Percentiles rank a stretch among this genome's conserved stretches.
These are phyloP conservation scores for Colletotrichum cordylinicola DNA, from an alignment of 2,329 filamentous ascomycete genomes.

Conservation along the genomic window DNA sequence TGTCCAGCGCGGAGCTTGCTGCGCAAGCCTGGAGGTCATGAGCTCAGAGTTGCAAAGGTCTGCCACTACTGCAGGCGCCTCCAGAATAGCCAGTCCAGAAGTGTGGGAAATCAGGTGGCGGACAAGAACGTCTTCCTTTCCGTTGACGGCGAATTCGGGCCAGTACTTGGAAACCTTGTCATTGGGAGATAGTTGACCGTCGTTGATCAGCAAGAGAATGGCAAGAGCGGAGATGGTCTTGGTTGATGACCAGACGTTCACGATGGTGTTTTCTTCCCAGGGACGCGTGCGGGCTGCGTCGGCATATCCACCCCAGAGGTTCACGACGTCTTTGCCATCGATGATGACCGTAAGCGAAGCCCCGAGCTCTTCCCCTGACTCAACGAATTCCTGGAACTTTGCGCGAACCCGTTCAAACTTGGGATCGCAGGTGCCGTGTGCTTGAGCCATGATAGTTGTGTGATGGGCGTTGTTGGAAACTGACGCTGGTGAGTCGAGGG, in stretches of 20 bases:
- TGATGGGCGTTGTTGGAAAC: neutral
- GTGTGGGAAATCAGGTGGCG: slow-evolving; percentile 46
- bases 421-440: slow-evolving; percentile 41
- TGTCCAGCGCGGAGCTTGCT: slow-evolving; percentile 48
- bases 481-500: neutral
- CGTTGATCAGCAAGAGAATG: slow-evolving; percentile 42
- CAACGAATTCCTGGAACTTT: slow-evolving; percentile 38
- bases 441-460: slow-evolving; percentile 18
- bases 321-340: slow-evolving; percentile 44
- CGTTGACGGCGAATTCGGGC: slow-evolving; percentile 50
- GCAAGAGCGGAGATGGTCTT: slow-evolving; percentile 44
- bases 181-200: slow-evolving; percentile 39
- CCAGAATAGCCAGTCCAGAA: slow-evolving; percentile 38
- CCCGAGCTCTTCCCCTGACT: slow-evolving; percentile 45
- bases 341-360: slow-evolving; percentile 48
- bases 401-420: slow-evolving; percentile 39
- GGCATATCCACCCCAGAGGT: slow-evolving; percentile 48
- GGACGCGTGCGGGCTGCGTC: slow-evolving; percentile 32
- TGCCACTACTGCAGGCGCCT: slow-evolving; percentile 32
- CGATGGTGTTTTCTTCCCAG: slow-evolving; percentile 46
- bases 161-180: slow-evolving; percentile 47
- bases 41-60: slow-evolving; percentile 37
- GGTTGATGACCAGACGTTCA: slow-evolving; percentile 44
- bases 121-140: slow-evolving; percentile 44
- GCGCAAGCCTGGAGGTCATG: slow-evolving; percentile 38